A percentile compares a stretch with the other conserved stretches of the same genome.
phyloP scores from a whole-genome alignment of 805 yeast species.

The Barnettozyma populi region DNA sequence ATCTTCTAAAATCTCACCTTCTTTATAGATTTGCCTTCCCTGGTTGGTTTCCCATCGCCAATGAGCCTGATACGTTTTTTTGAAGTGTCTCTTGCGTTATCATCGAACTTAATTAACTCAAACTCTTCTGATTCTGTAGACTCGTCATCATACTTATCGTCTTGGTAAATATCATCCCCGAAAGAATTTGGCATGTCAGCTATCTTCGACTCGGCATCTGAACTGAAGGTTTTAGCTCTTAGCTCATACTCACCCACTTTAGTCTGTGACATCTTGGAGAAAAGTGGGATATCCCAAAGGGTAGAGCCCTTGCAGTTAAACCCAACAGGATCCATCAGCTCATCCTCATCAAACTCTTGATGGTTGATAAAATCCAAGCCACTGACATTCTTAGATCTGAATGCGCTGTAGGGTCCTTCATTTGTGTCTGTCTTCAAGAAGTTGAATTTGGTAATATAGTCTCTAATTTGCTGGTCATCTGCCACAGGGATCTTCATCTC shows the following conservation, averaged over 20 bases:
- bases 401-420: constrained; percentile 7
- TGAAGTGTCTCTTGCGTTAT: not conserved
- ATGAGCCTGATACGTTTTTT: not conserved
- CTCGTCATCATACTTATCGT: not conserved
- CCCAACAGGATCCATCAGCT: constrained; percentile 26
- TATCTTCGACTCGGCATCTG: not conserved
- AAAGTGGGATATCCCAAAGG: constrained; percentile 34
- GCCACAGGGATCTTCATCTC: constrained; percentile 37
- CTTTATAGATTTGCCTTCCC: not conserved
- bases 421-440: constrained; percentile 33
- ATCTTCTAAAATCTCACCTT: not conserved
- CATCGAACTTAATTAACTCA: not conserved
- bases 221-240: not conserved
- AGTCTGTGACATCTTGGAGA: constrained; percentile 17
- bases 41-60: not conserved
- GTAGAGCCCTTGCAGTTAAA: constrained; percentile 2
- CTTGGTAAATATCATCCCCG: not conserved
- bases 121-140: not conserved
- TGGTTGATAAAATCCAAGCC: constrained; percentile 8
- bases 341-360: constrained; percentile 17
- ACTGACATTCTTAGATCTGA: constrained; percentile 6
- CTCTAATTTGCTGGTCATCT: constrained; percentile 55
- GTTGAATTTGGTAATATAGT: constrained; percentile 44
- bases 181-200: not conserved
- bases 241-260: constrained; percentile 9